Conservation (phyloP, 2,329 filamentous ascomycete genomes). For the Hortaea werneckii region DNA sequence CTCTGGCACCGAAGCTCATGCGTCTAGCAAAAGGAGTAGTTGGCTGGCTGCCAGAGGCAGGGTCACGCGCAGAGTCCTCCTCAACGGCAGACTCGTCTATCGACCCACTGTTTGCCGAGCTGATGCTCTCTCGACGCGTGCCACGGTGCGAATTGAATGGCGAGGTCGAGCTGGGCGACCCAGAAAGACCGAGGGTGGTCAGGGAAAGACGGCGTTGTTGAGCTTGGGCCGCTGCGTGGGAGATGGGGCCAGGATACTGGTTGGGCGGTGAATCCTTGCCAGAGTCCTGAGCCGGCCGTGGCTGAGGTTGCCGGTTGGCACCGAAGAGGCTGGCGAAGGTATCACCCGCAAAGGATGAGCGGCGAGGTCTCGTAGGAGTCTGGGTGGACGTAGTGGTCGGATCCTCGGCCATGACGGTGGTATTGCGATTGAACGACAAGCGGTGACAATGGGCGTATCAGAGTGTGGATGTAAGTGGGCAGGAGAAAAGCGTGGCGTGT, state of each 20-base stretch:
- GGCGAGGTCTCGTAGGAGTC: constrained; percentile 28
- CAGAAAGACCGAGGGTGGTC: constrained; percentile 39
- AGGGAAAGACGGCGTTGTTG: constrained; percentile 40
- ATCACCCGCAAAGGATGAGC: constrained; percentile 39
- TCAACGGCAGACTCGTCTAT: constrained; percentile 41
- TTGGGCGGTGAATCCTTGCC: constrained; percentile 13
- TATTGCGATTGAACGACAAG: background rate
- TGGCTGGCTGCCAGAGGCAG: constrained; percentile 36
- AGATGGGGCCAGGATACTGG: constrained; percentile 35
- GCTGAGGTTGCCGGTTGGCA: constrained; percentile 20
- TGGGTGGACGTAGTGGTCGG: constrained; percentile 26
- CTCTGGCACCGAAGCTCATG: constrained; percentile 81
- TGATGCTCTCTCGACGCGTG: constrained; percentile 34
- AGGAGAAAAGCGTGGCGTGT: too few species aligned
- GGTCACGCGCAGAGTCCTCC: constrained; percentile 46
- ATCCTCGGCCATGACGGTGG: constrained; percentile 25
- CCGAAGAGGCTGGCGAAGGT: constrained; percentile 41
- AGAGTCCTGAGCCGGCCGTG: constrained; percentile 11
- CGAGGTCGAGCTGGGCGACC: constrained; percentile 33
- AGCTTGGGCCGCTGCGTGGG: constrained; percentile 39
- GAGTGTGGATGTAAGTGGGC: too few species aligned
- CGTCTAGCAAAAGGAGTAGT: constrained; percentile 70
- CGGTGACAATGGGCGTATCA: too few species aligned
- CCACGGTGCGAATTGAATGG: constrained; percentile 34
- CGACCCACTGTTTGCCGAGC: constrained; percentile 31